Evolutionary conservation across 192 early-diverging fungal species (phyloP).

Genomic region (Backusella westeae): DNA sequence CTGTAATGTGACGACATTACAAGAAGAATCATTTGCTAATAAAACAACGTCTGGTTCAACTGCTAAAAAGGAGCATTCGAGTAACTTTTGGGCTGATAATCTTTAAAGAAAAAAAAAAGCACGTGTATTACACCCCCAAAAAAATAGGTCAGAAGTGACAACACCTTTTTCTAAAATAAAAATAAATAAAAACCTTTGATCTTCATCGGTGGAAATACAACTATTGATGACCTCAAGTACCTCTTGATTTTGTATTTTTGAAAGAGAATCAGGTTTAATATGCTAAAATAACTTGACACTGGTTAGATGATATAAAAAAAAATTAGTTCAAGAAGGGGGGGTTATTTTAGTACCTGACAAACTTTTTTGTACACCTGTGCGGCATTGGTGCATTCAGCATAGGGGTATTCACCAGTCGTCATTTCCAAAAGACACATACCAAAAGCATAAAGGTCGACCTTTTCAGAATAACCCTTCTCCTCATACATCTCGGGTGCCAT

Average conservation of each 20-base stretch:
- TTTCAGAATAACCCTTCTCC: constrained; percentile 76
- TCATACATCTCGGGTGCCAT: constrained; percentile 88
- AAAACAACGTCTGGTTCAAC: constrained; percentile 75
- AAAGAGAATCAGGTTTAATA: constrained; percentile 70
- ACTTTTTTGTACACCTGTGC: constrained; percentile 79
- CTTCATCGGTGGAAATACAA: constrained; percentile 60
- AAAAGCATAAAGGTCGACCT: constrained; percentile 82
- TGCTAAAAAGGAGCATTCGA: constrained; percentile 69
- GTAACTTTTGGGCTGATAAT: constrained; percentile 65
- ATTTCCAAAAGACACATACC: constrained; percentile 81
- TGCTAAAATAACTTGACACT: constrained; percentile 43
- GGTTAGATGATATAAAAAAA: background rate
- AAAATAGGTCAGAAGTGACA: background rate
- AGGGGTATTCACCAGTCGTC: constrained; percentile 81
- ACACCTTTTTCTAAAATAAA: background rate
- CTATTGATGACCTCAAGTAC: constrained; percentile 61
- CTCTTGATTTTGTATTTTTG: constrained; percentile 56
- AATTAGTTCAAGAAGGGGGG: background rate
- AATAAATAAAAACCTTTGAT: constrained; percentile 44
- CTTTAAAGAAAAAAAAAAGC: constrained; percentile 23
- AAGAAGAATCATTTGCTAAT: constrained; percentile 50
- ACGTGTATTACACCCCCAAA: background rate
- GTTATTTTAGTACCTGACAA: constrained; percentile 46
- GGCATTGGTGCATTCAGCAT: constrained; percentile 76
- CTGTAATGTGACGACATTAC: constrained; percentile 64